Base-by-base conservation (phyloP, 139 green algal species). In the Coelastrella sp. region DNA sequence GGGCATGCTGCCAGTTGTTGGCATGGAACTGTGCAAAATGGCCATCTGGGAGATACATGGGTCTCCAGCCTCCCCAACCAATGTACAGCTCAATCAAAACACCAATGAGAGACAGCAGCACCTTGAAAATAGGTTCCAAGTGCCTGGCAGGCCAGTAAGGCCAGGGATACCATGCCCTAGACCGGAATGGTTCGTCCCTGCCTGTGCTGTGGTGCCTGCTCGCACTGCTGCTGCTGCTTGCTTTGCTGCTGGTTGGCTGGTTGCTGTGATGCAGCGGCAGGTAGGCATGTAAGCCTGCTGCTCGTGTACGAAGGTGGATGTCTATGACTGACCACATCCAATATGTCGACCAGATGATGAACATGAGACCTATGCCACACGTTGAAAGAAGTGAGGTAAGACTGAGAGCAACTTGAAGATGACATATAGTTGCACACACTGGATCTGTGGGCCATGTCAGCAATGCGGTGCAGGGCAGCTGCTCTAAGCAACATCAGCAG, bases 1-100 rank as follows among this genome's bases (percentile, higher is more conserved):
- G 74, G 4, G 85, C 85, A 49, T 90, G 85, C 85, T 90, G 85
- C 85, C 85, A 90, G 57, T 90, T 90, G 59, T 84, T 84, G 70
- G 59, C 59, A 11, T 90, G 85, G 25, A 84, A 84, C 73, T 84
- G n/a, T 20, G 85, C 85, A 84, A 84, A 90, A 73, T 90, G 85
- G 8, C 85, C 85, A 14, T 90, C 85, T 8, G n/a, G 12, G 17
- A 25, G 22, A 22, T 84, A 90, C 73, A 90, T 27, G 14, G 85
- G 85, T 60, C 85, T 85, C 68, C 85, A 90, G 8, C 74, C 73
- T 20, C 85, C 19, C 10, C 22, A 85, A 12, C 85, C 85, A 75
- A 90, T 60, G 15, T 66, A 90, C 59, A 90, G 73, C 85, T 90
- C 85, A 12, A 90, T 81, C 6, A 90, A 57, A 25, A 90, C 85